Percentiles rank a stretch among this genome's conserved stretches.
Conservation (phyloP, 169 alveolate species). For the Neospora caninum region DNA sequence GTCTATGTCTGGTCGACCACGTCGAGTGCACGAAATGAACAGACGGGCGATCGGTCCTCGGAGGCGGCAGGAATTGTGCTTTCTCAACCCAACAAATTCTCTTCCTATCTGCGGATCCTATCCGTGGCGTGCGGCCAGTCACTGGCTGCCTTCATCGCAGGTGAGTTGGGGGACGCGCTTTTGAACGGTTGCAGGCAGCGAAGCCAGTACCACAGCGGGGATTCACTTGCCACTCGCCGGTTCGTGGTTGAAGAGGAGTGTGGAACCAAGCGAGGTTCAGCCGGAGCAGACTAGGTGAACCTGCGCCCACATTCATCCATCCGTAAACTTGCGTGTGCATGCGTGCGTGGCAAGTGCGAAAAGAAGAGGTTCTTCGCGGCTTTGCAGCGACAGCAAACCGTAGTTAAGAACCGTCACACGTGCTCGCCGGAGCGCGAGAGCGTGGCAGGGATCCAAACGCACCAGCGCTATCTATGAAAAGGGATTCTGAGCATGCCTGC, state of each 20-base stretch:
- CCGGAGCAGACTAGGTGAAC: no score
- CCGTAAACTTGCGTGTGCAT: no score
- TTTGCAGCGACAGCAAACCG: no score
- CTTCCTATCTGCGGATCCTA: constrained; percentile 21
- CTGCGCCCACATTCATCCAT: no score
- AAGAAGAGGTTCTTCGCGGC: no score
- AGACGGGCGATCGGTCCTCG: background rate
- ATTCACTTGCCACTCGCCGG: background rate
- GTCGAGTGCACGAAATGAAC: background rate
- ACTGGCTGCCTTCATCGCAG: constrained; percentile 51
- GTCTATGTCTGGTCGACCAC: background rate
- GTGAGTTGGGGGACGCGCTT: background rate
- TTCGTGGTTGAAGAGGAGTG: background rate
- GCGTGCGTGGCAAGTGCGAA: no score
- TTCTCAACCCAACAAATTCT: background rate
- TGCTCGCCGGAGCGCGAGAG: no score
- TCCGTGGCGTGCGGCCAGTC: constrained; percentile 47
- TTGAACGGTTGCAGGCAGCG: background rate
- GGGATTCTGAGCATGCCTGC: no score
- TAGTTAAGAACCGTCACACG: no score
- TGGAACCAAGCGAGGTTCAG: background rate
- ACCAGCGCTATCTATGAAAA: no score
- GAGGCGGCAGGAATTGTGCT: background rate
- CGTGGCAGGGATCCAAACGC: no score
- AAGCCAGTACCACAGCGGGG: background rate